phyloP scores from a whole-genome alignment of 2,329 filamentous ascomycete genomes.

The Fusarium beomiforme region DNA sequence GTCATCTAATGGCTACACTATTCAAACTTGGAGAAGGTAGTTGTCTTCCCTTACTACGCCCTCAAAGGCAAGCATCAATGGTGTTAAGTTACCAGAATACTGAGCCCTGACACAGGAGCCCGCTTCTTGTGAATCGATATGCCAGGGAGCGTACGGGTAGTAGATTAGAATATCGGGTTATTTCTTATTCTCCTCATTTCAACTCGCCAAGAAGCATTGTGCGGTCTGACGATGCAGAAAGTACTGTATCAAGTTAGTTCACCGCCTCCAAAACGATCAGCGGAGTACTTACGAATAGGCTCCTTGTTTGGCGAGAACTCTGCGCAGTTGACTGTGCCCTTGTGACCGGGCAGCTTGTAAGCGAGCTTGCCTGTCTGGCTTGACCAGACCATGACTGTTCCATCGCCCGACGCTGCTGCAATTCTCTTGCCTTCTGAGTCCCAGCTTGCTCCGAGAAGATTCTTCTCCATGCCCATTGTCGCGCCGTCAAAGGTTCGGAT shows the following conservation, averaged over 20 bases:
- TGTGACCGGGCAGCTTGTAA: conserved; percentile 95
- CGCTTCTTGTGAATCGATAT: conserved; percentile 3
- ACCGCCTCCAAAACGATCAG: not conserved
- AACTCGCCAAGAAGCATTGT: conserved; percentile 87
- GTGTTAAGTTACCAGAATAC: not conserved
- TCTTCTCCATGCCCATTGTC: conserved; percentile 87
- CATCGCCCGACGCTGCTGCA: conserved; percentile 88
- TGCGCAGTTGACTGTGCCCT: conserved; percentile 93
- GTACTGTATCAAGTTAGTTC: conserved; percentile 67
- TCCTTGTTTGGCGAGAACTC: conserved; percentile 88
- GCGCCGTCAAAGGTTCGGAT: conserved; percentile 94
- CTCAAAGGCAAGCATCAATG: not conserved
- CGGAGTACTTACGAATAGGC: conserved; percentile 78
- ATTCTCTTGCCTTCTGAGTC: conserved; percentile 86
- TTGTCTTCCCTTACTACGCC: not conserved
- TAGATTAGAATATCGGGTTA: conserved; percentile 41
- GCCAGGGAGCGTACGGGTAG: not conserved
- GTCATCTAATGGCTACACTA: not conserved
- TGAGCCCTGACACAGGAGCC: not conserved
- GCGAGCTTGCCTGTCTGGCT: conserved; percentile 86
- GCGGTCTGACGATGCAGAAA: conserved; percentile 90
- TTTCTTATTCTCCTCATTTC: conserved; percentile 57
- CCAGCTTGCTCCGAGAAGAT: conserved; percentile 91
- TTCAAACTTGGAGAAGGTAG: not conserved
- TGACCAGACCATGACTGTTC: conserved; percentile 92